Conservation (phyloP, 768 basidiomycete species). For the Lactifluus hygrophoroides region DNA sequence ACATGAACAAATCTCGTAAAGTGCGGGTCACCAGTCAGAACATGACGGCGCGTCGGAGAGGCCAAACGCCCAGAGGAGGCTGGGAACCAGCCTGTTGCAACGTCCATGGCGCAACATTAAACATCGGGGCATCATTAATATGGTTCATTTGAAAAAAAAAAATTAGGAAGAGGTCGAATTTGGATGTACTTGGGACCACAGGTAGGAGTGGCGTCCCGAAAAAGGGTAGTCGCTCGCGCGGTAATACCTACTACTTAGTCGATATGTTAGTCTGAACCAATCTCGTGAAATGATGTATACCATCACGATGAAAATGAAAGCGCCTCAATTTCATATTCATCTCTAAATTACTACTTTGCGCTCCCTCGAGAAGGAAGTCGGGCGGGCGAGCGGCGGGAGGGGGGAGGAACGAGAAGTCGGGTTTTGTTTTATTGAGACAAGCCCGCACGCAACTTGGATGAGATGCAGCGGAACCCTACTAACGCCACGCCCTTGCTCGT, state of each 20-base stretch:
- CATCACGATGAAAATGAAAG: background rate
- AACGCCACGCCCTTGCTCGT: too few relatives aligned
- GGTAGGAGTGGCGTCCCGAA: background rate
- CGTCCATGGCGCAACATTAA: background rate
- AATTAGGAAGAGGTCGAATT: background rate
- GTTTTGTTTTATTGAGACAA: background rate
- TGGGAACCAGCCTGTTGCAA: conserved; percentile 13
- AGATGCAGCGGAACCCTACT: too few relatives aligned
- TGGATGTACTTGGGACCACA: background rate
- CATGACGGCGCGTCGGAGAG: background rate
- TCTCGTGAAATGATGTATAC: background rate
- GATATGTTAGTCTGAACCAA: background rate
- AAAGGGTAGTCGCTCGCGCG: background rate
- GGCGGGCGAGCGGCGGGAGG: background rate
- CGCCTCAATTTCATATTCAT: background rate
- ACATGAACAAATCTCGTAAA: background rate
- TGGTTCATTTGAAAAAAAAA: conserved; percentile 3
- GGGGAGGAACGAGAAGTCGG: background rate
- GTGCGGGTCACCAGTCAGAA: background rate
- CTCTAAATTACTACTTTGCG: background rate
- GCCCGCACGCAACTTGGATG: background rate
- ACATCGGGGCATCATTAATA: conserved; percentile 5
- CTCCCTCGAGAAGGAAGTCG: background rate
- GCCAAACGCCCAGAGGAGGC: conserved; percentile 2
- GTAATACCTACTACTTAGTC: background rate